Evolutionary conservation across 2,329 filamentous ascomycete genomes (phyloP), one percentile per base, ranked within the genome.

Genomic region (Stagonosporopsis tanaceti): DNA sequence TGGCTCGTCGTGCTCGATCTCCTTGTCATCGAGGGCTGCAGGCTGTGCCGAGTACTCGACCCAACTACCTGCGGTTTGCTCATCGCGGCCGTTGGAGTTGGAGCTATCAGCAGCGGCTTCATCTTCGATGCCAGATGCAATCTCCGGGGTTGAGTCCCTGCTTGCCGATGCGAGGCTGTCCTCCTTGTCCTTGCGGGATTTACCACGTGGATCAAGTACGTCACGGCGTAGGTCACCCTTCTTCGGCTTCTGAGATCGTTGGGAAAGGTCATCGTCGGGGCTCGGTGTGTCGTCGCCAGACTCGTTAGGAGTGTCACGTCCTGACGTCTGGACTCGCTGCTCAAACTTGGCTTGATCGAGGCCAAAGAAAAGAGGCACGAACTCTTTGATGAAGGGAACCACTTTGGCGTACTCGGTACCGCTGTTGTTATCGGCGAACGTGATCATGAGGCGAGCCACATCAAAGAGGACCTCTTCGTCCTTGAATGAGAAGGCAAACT

Each of bases 61-160:
- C 88, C 79, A 92, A 78, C 89, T 87, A 84, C 65, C 85, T 80
- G 72, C 86, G 2, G 85, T 83, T 30, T 85, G 82, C 73, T 93
- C 89, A 48, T 89, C 79, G 58, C 85, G 79, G 58, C 79, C 75
- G 28, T 79, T 79, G 17, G 84, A 82, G 70, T 82, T 73, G 32
- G 80, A 76, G 60, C 90, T 83, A 50, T 90, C 83, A 9, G 81
- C 87, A 6, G 80, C 82, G 79, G 88, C 87, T 32, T 95, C 92
- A 61, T 94, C 91, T 66, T 95, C 91, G 51, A 86, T 89, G 27
- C 85, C 86, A 1, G 90, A 93, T n/a, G 82, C 86, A 22, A 89
- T 86, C 68, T 96, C 93, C 0, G 95, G 94, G 0, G 93, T 97
- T 0, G 90, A 93, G 67, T 95, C 93, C 69, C 96, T 92, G 78